phyloP scores from a whole-genome alignment of 495 filamentous ascomycete species.

The Thermothielavioides terrestris region DNA sequence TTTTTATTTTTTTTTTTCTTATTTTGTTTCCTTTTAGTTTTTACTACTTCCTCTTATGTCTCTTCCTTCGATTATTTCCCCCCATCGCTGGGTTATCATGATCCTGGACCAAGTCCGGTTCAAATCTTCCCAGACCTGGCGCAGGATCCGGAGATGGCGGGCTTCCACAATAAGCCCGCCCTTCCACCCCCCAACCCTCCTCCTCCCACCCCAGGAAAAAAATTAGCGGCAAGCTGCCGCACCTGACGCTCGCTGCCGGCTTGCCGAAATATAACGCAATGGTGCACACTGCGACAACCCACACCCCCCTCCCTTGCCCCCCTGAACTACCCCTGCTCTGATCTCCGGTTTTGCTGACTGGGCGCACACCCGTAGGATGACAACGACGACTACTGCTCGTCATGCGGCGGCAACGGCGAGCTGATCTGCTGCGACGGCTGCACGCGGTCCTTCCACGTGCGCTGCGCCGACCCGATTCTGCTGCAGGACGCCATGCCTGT shows the following conservation, averaged over 20 bases:
- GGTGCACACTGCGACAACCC: too few relatives aligned
- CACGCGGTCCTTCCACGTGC: conserved; percentile 75
- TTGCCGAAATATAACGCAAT: conserved; percentile 31
- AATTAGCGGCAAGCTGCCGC: conserved; percentile 15
- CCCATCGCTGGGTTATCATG: neutral
- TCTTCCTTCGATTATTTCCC: neutral
- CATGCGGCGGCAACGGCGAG: conserved; percentile 73
- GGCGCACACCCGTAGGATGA: conserved; percentile 45
- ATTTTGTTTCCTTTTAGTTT: neutral
- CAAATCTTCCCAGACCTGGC: conserved; percentile 2
- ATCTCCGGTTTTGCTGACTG: conserved; percentile 16
- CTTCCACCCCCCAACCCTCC: neutral
- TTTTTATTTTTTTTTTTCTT: conserved; percentile 1
- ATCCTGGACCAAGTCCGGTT: neutral
- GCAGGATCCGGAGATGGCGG: neutral
- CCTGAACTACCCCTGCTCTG: neutral
- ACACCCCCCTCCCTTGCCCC: too few relatives aligned
- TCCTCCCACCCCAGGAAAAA: conserved; percentile 1
- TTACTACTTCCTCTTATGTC: conserved; percentile 3
- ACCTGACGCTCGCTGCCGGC: conserved; percentile 14
- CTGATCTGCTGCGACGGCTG: conserved; percentile 92
- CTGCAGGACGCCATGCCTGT: conserved; percentile 55
- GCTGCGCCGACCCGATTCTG: conserved; percentile 73
- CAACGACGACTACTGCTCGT: conserved; percentile 79
- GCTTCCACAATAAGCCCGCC: neutral